Conservation (phyloP, 352 stramenopile genomes). For the Phytophthora multivora region DNA sequence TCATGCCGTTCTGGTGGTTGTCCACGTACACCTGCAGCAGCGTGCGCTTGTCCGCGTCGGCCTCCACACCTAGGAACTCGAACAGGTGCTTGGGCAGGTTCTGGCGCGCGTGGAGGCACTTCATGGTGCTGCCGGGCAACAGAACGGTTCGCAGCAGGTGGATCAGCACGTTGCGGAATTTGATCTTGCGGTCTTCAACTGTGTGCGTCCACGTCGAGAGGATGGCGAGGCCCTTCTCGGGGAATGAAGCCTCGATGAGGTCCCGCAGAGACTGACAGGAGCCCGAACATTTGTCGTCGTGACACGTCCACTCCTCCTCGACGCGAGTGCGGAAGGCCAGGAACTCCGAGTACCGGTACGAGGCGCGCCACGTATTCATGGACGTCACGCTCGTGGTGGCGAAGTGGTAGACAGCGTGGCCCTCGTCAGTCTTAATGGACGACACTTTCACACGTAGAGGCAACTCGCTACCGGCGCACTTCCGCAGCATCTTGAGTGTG, state of each 20-base stretch:
- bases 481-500: constrained; percentile 50
- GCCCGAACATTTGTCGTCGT: constrained; percentile 55
- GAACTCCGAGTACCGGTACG: constrained; percentile 76
- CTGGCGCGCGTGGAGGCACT: constrained; percentile 57
- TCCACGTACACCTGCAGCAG: constrained; percentile 77
- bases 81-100: constrained; percentile 55
- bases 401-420: constrained; percentile 61
- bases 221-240: constrained; percentile 45
- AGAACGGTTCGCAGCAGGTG: constrained; percentile 69
- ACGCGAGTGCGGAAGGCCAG: constrained; percentile 61
- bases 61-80: constrained; percentile 57
- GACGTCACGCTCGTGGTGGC: constrained; percentile 55
- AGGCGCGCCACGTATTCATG: constrained; percentile 53
- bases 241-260: constrained; percentile 62
- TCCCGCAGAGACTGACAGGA: constrained; percentile 73
- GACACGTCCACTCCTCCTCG: constrained; percentile 60
- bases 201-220: constrained; percentile 51
- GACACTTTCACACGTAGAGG: constrained; percentile 53
- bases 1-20: constrained; percentile 49
- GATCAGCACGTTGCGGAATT: constrained; percentile 69
- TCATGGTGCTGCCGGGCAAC: constrained; percentile 70
- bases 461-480: constrained; percentile 46
- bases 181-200: constrained; percentile 57
- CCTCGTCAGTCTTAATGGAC: constrained; percentile 47
- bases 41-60: constrained; percentile 60